Evolutionary conservation across 306 rosid genomes (phyloP).

Genomic region (Arachis stenosperma): DNA sequence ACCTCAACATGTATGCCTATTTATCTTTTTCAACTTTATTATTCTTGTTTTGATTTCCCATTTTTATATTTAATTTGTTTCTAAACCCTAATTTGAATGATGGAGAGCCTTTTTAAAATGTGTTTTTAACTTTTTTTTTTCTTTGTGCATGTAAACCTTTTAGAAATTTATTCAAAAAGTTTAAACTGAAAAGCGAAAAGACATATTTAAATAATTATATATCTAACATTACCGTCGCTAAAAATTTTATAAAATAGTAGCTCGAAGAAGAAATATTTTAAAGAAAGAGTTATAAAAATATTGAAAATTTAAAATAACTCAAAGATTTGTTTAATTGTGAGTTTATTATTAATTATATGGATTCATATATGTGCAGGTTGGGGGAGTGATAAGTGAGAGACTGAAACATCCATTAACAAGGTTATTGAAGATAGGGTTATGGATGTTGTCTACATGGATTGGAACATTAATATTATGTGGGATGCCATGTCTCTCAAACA

Average conservation of each 20-base stretch:
- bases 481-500: constrained; percentile 30
- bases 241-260: too few species aligned
- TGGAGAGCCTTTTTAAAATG: not conserved
- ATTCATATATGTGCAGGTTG: constrained; percentile 45
- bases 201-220: too few species aligned
- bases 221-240: too few species aligned
- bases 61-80: too few species aligned
- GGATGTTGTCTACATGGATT: constrained; percentile 65
- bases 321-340: too few species aligned
- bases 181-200: too few species aligned
- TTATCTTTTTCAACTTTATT: too few species aligned
- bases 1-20: constrained; percentile 51
- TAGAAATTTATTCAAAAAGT: not conserved
- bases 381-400: constrained; percentile 48
- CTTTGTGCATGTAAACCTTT: not conserved
- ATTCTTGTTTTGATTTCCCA: not conserved
- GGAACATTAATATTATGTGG: constrained; percentile 68
- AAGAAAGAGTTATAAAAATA: too few species aligned
- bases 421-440: constrained; percentile 45
- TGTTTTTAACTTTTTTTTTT: not conserved
- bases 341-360: too few species aligned
- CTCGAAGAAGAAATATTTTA: too few species aligned
- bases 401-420: constrained; percentile 60
- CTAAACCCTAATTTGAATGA: too few species aligned
- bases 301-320: too few species aligned